Evolutionary conservation across 2,329 filamentous ascomycete species (phyloP).

Genomic region (Scedosporium minutisporum): DNA sequence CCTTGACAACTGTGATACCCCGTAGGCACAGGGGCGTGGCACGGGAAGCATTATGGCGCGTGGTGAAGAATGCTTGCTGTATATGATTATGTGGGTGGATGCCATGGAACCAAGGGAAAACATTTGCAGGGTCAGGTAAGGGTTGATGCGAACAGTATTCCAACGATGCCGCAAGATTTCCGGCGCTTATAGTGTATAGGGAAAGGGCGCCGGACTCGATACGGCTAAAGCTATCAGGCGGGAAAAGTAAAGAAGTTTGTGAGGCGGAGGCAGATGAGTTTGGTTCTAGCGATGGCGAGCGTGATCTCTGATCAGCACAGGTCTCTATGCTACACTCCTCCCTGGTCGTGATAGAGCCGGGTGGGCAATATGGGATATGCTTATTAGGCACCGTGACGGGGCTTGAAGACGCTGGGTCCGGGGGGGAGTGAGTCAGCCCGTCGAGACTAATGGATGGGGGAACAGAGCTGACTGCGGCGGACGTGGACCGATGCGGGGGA

Average conservation of each 20-base stretch:
- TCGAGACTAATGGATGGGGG: background rate
- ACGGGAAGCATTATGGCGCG: slow-evolving; percentile 60
- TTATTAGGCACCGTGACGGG: slow-evolving; percentile 66
- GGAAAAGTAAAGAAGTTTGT: slow-evolving; percentile 63
- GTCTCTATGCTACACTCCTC: slow-evolving; percentile 23
- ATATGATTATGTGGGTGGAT: slow-evolving; percentile 81
- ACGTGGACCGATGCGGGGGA: slow-evolving; percentile 32
- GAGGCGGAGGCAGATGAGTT: slow-evolving; percentile 22
- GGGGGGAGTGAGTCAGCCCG: slow-evolving; percentile 8
- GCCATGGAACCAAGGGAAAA: slow-evolving; percentile 96
- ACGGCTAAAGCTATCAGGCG: slow-evolving; percentile 53
- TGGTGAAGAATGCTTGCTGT: slow-evolving; percentile 82
- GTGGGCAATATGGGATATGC: slow-evolving; percentile 80
- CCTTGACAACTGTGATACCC: slow-evolving; percentile 78
- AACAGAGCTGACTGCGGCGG: slow-evolving; percentile 18
- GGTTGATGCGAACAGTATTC: slow-evolving; percentile 70
- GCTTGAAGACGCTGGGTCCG: slow-evolving; percentile 15
- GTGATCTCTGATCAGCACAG: background rate
- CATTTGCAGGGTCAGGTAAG: slow-evolving; percentile 70
- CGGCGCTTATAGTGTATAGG: slow-evolving; percentile 64
- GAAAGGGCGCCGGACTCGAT: slow-evolving; percentile 42
- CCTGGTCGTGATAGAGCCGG: slow-evolving; percentile 52
- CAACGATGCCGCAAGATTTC: slow-evolving; percentile 60
- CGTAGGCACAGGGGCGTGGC: slow-evolving; percentile 67
- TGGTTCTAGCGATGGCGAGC: background rate